These are phyloP conservation scores for Solanum lignicaule DNA, from an alignment of 257 asterid genomes.

Conservation along the genomic window DNA sequence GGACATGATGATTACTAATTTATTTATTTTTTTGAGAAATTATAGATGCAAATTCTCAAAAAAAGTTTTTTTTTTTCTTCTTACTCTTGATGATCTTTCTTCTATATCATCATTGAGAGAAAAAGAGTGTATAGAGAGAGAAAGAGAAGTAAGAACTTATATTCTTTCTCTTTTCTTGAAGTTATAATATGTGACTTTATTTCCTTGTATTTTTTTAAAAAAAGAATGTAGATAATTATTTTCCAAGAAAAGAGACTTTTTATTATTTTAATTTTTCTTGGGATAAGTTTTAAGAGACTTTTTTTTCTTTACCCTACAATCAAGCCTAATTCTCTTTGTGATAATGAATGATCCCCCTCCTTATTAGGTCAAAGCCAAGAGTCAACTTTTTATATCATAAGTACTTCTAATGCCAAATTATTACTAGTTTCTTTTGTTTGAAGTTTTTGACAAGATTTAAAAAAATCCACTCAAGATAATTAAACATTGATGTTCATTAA, in stretches of 20 bases:
- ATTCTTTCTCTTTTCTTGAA: not conserved
- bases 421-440: not conserved
- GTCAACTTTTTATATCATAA: not conserved
- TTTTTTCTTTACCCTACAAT: not conserved
- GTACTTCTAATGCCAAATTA: not conserved
- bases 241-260: not conserved
- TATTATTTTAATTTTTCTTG: not conserved
- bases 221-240: not conserved
- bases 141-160: not conserved
- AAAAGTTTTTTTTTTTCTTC: not conserved
- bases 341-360: not conserved
- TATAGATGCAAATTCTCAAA: not conserved
- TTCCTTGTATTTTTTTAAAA: not conserved
- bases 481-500: not conserved
- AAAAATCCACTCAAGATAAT: not conserved
- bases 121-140: not conserved
- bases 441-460: not conserved
- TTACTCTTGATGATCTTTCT: not conserved
- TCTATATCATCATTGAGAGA: not conserved
- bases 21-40: not conserved
- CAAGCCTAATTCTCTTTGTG: not conserved
- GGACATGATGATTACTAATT: conserved; percentile 41
- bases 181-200: not conserved
- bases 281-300: not conserved
- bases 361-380: not conserved